Percentiles rank a stretch among this genome's conserved stretches.
These are phyloP conservation scores for Tillandsia fasciculata DNA, from an alignment of 176 grass and related monocot species.

Conservation along the genomic window DNA sequence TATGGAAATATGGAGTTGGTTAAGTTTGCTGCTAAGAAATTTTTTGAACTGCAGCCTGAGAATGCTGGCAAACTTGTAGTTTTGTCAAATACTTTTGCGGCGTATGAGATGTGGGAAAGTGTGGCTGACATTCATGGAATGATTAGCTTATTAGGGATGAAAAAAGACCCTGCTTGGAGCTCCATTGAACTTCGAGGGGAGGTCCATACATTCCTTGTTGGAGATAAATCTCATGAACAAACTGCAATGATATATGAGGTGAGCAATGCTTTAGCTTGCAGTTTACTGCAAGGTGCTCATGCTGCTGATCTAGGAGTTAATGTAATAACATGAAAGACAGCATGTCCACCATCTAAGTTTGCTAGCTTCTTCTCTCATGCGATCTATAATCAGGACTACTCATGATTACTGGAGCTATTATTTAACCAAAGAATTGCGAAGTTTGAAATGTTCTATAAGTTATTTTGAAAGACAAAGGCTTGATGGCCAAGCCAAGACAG, in stretches of 20 bases:
- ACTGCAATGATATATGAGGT: slow-evolving; percentile 31
- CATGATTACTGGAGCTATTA: too few species aligned
- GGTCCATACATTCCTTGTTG: slow-evolving; percentile 33
- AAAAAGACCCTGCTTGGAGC: slow-evolving; percentile 52
- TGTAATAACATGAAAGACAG: neutral
- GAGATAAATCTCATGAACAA: slow-evolving; percentile 38
- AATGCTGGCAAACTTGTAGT: slow-evolving; percentile 48
- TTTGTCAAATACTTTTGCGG: slow-evolving; percentile 42
- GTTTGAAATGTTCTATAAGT: too few species aligned
- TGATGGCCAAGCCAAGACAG: too few species aligned
- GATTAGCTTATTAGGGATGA: slow-evolving; percentile 37
- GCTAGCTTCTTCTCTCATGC: too few species aligned
- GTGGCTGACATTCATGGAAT: slow-evolving; percentile 28
- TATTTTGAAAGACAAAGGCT: too few species aligned
- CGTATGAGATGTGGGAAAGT: slow-evolving; percentile 43
- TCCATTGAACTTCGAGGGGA: slow-evolving; percentile 30
- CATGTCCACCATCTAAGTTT: too few species aligned
- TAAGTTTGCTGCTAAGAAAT: slow-evolving; percentile 28
- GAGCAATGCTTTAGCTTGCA: slow-evolving; percentile 26
- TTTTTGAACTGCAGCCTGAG: slow-evolving; percentile 35
- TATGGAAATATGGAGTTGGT: slow-evolving; percentile 32
- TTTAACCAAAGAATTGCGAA: too few species aligned
- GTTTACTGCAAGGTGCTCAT: neutral
- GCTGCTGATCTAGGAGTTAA: neutral
- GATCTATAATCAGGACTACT: too few species aligned